Evolutionary conservation across 2,329 filamentous ascomycete genomes (phyloP), one percentile per base, ranked within the genome.

Genomic region (Diaporthe citrichinensis): DNA sequence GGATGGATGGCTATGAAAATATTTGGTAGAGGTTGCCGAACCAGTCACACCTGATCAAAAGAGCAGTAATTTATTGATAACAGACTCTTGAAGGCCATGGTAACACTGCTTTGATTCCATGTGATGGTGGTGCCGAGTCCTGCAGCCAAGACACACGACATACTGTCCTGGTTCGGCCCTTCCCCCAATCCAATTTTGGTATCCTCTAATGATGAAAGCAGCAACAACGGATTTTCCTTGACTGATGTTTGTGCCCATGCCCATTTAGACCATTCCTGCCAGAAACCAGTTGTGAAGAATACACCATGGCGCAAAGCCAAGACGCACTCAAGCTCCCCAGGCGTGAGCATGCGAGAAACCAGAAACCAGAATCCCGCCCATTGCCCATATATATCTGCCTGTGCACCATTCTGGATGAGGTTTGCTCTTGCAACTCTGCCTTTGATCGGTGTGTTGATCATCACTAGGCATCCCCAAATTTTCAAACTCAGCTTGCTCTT

Each of bases 191-290:
- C 34, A 36, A 14, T 69, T 31, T 69, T 31, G 34, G 34, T 55
- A 55, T 55, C 49, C n/a, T 41, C 49, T 41, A 15, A 69, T 55
- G 49, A 23, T 53, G 25, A 25, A 49, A 69, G 17, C 15, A 53
- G n/a, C 34, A 39, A 69, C 36, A n/a, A 41, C 39, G 46, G 14
- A 28, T 69, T 53, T 49, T 46, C 65, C 34, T 39, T 69, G 65
- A 55, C 65, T n/a, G 23, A 41, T 69, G 49, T 65, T 25, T 69
- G 31, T 41, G 15, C 65, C 65, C 49, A 68, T 55, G 15, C 62
- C 46, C 65, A 41, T 20, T 55, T 39, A 39, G 34, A 69, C 65
- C 65, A 69, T 39, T 34, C n/a, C 46, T 36, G 49, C 49, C 65
- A 41, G 14, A 55, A 14, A 31, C 34, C 34, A 25, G n/a, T 25